phyloP scores from a whole-genome alignment of 768 basidiomycete genomes.

The Hebeloma cylindrosporum region DNA sequence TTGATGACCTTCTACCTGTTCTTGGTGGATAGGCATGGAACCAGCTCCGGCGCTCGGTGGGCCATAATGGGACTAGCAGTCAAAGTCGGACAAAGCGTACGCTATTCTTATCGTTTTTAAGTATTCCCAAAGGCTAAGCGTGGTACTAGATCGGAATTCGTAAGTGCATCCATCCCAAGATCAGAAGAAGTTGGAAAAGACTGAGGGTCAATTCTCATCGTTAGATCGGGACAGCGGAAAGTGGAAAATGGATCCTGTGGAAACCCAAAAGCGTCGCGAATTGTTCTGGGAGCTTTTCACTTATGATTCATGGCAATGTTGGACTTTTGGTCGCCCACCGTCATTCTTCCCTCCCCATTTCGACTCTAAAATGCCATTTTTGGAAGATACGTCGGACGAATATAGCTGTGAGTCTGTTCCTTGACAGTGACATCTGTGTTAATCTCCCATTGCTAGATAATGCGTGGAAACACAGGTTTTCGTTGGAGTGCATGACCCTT shows the following conservation, averaged over 20 bases:
- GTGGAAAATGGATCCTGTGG: slow-evolving; percentile 59
- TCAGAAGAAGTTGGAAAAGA: neutral
- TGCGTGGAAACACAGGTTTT: slow-evolving; percentile 70
- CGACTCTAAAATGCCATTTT: slow-evolving; percentile 62
- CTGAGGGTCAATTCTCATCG: slow-evolving; percentile 13
- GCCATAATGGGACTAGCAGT: slow-evolving; percentile 68
- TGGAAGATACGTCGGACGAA: slow-evolving; percentile 50
- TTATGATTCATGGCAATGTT: slow-evolving; percentile 58
- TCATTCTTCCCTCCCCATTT: slow-evolving; percentile 67
- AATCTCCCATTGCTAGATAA: slow-evolving; percentile 41
- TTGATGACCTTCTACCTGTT: slow-evolving; percentile 73
- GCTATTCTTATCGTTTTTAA: slow-evolving; percentile 29
- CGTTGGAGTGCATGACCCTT: slow-evolving; percentile 66
- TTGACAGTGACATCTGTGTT: neutral
- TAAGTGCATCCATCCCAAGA: slow-evolving; percentile 33
- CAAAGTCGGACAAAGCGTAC: slow-evolving; percentile 69
- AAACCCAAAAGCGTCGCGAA: slow-evolving; percentile 63
- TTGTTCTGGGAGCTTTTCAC: slow-evolving; percentile 68
- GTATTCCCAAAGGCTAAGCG: slow-evolving; percentile 5
- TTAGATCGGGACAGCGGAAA: slow-evolving; percentile 70
- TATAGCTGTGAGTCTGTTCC: slow-evolving; percentile 50
- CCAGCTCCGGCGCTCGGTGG: slow-evolving; percentile 64
- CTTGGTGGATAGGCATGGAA: slow-evolving; percentile 66
- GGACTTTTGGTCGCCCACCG: slow-evolving; percentile 69
- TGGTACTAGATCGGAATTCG: slow-evolving; percentile 62